phyloP scores from a whole-genome alignment of 345 rosid genomes.

The Jatropha curcas region DNA sequence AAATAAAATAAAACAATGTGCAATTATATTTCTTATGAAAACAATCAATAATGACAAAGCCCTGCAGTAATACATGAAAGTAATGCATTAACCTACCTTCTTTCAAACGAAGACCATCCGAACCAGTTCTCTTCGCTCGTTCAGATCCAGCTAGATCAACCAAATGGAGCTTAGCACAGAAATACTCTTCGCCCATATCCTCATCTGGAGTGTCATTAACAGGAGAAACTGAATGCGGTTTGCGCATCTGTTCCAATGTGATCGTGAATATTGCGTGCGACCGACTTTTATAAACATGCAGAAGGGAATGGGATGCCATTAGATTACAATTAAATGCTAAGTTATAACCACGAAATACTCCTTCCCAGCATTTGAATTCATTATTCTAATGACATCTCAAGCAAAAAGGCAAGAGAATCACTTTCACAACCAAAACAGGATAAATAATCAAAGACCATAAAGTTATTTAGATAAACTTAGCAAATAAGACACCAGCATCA shows the following conservation, averaged over 20 bases:
- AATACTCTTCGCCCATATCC: constrained; percentile 75
- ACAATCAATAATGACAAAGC: neutral
- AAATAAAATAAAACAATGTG: neutral
- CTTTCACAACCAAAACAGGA: constrained; percentile 9
- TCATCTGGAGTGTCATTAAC: constrained; percentile 49
- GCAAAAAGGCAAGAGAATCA: neutral
- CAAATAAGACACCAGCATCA: neutral
- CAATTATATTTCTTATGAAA: neutral
- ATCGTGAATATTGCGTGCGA: constrained; percentile 99
- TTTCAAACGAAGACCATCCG: constrained; percentile 87
- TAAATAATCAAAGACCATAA: neutral
- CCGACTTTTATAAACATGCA: constrained; percentile 65
- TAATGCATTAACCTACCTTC: constrained; percentile 58
- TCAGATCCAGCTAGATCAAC: constrained; percentile 99
- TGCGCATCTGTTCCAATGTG: constrained; percentile 90
- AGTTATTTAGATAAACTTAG: neutral
- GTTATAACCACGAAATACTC: constrained; percentile 16
- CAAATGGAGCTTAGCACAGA: constrained; percentile 92
- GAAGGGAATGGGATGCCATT: constrained; percentile 25
- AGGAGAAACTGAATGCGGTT: constrained; percentile 53
- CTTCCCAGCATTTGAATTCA: constrained; percentile 5
- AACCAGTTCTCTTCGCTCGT: constrained; percentile 94
- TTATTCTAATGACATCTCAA: constrained; percentile 3
- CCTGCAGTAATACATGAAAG: neutral
- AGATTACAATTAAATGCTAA: constrained; percentile 21